phyloP scores from a whole-genome alignment of 495 filamentous ascomycete genomes.

The Aspergillus indologenus region DNA sequence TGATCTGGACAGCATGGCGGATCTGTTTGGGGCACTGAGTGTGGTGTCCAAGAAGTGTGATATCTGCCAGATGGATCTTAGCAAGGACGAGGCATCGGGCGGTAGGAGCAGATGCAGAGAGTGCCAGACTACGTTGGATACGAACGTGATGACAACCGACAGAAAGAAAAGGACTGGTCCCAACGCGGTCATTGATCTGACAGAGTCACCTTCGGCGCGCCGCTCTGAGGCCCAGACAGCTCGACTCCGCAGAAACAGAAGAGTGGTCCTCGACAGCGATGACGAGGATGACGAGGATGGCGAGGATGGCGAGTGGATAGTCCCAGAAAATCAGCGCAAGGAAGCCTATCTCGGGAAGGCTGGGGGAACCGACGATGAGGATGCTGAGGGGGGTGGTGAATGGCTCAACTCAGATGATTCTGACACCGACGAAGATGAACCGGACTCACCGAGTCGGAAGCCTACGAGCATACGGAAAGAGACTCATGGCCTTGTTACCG shows the following conservation, averaged over 20 bases:
- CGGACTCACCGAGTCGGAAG: constrained; percentile 33
- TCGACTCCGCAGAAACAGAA: constrained; percentile 50
- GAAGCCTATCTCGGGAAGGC: constrained; percentile 64
- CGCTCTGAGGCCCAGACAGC: constrained; percentile 24
- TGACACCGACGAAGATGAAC: constrained; percentile 49
- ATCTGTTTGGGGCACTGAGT: constrained; percentile 78
- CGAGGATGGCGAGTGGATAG: constrained; percentile 72
- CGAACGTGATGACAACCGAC: constrained; percentile 34
- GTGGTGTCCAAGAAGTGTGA: constrained; percentile 84
- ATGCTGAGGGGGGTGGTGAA: constrained; percentile 81
- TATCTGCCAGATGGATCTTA: constrained; percentile 74
- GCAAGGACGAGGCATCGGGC: constrained; percentile 49
- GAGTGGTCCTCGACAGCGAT: constrained; percentile 59
- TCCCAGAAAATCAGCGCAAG: constrained; percentile 58
- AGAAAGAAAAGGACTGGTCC: constrained; percentile 46
- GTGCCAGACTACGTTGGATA: constrained; percentile 66
- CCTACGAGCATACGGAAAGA: background rate
- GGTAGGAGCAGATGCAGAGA: constrained; percentile 67
- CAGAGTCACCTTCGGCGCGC: constrained; percentile 19
- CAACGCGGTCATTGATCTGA: constrained; percentile 20
- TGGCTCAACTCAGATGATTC: constrained; percentile 66
- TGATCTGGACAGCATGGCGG: constrained; percentile 78
- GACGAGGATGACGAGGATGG: constrained; percentile 69
- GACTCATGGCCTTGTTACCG: constrained; percentile 1
- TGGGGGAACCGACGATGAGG: constrained; percentile 78